phyloP scores from a whole-genome alignment of 345 rosid genomes.

The Corymbia maculata region DNA sequence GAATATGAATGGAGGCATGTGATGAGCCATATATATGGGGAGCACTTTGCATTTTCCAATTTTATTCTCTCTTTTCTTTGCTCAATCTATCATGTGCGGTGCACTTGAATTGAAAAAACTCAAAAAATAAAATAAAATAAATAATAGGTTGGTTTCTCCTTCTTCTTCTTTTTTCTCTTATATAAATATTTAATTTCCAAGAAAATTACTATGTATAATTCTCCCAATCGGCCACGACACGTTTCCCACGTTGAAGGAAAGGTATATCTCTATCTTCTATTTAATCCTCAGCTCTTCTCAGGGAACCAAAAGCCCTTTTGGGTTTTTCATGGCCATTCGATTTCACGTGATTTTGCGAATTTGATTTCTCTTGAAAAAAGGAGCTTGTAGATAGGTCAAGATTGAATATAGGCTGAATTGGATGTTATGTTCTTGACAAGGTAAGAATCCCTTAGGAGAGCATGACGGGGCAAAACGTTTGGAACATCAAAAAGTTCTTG shows the following conservation, averaged over 20 bases:
- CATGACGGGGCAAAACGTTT: not conserved
- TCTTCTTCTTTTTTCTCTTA: not conserved
- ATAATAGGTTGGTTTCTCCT: not conserved
- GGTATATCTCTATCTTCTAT: not conserved
- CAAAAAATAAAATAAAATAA: not conserved
- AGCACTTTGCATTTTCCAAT: not conserved
- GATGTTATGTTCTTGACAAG: not conserved
- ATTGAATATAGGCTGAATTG: not conserved
- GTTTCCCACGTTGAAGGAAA: not conserved
- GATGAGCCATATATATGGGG: not conserved
- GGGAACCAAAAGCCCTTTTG: not conserved
- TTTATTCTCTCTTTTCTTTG: not conserved
- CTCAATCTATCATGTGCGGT: not conserved
- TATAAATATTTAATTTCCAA: not conserved
- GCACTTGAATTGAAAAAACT: not conserved
- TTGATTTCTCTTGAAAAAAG: not conserved
- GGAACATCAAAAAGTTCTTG: not conserved
- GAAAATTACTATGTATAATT: not conserved
- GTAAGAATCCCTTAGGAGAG: not conserved
- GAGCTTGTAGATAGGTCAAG: not conserved
- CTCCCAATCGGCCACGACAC: not conserved
- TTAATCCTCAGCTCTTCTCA: not conserved
- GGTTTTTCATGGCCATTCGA: not conserved
- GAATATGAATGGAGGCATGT: not conserved
- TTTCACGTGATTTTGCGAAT: not conserved